Base-by-base conservation (phyloP, 129 eudicot species). In the Saposhnikovia divaricata region DNA sequence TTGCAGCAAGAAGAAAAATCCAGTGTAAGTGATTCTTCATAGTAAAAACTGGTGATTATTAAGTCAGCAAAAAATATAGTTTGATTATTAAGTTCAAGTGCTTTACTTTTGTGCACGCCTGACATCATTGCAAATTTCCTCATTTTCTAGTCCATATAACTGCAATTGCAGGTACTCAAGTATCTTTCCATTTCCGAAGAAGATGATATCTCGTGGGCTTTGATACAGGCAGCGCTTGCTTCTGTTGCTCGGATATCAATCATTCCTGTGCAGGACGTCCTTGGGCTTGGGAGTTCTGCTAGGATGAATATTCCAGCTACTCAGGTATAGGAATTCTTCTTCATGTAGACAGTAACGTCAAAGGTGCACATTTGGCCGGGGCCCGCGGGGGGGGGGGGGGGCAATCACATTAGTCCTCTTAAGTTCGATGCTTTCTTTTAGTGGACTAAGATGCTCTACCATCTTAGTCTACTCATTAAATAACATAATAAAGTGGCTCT, bases 271-370 rank as follows among this genome's bases (percentile, higher is more conserved):
- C 98, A 95, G 87, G 98, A 95, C 83, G 78, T 95, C 78, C 96
- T 95, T 78, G 90, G 92, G 72, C 83, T 95, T 75, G 98, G 91
- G 72, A 89, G 87, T 92, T 90, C 94, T 68, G 97, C 98, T 81
- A 92, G 98, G 87, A 95, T 95, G 98, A 95, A 95, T 79, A 87
- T 83, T 84, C 98, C 98, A 27, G 98, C 98, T 77, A 95, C 98
- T 80, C 96, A 90, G 92, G 98, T 95, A 79, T 78, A 75, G 42
- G 19, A 68, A 28, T 31, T 68, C 5, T 31, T 68, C 9, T 68
- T 66, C 0, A 3, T 34, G 73, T 31, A 31, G 19, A 66, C 72
- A 66, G 73, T 13, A 68, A 15, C 73, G 10, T 68, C 69, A n/a
- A 68, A 68, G 42, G 38, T n/a, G 70, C 16, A 15, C 34, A n/a